Evolutionary conservation across 805 yeast genomes (phyloP).

Genomic region (Candida broadrunensis): DNA sequence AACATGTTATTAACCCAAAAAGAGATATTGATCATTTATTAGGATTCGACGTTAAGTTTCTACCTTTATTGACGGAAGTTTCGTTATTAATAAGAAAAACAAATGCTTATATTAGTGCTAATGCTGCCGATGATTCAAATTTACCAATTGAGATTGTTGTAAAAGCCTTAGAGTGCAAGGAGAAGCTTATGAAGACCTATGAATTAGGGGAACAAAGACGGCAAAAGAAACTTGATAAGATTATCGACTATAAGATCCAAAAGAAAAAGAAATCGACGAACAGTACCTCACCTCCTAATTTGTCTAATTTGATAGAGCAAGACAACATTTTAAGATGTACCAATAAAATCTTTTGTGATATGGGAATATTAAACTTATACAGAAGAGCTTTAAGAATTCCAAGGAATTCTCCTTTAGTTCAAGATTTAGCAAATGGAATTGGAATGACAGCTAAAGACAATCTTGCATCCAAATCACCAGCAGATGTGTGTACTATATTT

Average conservation of each 20-base stretch:
- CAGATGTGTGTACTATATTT: constrained; percentile 54
- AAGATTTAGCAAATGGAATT: constrained; percentile 43
- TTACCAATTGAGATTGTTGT: constrained; percentile 18
- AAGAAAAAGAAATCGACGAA: constrained; percentile 2
- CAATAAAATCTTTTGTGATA: constrained; percentile 49
- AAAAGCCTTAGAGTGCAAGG: constrained; percentile 26
- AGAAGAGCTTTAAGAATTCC: constrained; percentile 53
- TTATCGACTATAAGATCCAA: constrained; percentile 10
- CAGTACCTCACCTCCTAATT: constrained; percentile 12
- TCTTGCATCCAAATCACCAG: constrained; percentile 46
- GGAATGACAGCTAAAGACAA: constrained; percentile 31
- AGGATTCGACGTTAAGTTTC: constrained; percentile 64
- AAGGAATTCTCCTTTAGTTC: constrained; percentile 43
- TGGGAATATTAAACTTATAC: constrained; percentile 55
- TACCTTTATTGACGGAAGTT: constrained; percentile 57
- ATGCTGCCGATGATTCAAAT: not conserved
- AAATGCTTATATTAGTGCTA: constrained; percentile 13
- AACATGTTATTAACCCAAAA: constrained; percentile 13
- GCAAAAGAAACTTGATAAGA: constrained; percentile 17
- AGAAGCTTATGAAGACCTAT: constrained; percentile 14
- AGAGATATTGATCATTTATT: constrained; percentile 56
- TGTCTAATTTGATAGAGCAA: constrained; percentile 22
- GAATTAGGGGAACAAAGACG: constrained; percentile 26
- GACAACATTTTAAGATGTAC: constrained; percentile 42
- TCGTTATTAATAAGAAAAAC: constrained; percentile 29